Evolutionary conservation across 805 yeast species (phyloP).

Genomic region (Sugiyamaella mastotermitis): DNA sequence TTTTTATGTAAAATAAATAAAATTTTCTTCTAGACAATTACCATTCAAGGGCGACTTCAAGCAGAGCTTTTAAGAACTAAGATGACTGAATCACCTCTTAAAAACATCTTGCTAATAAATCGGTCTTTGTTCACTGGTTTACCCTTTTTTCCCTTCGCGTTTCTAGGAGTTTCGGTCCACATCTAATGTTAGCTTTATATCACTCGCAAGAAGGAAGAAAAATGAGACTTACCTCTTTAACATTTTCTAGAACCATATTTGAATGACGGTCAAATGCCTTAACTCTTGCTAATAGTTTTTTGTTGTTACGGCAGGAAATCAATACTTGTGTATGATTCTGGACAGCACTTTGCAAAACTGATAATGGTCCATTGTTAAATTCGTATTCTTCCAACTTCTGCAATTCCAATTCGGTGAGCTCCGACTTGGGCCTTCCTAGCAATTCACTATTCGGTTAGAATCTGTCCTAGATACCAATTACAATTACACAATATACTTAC

Average conservation of each 20-base stretch:
- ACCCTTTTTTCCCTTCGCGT: constrained; percentile 64
- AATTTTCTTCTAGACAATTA: too few relatives aligned
- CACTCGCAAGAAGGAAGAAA: constrained; percentile 4
- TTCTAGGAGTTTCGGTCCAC: constrained; percentile 61
- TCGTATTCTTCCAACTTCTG: constrained; percentile 84
- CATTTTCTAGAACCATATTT: constrained; percentile 87
- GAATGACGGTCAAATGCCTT: constrained; percentile 96
- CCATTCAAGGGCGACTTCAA: too few relatives aligned
- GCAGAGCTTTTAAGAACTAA: constrained; percentile 45
- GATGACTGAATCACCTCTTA: constrained; percentile 94
- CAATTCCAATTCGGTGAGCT: constrained; percentile 72
- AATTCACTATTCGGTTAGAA: too few relatives aligned
- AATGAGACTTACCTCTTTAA: constrained; percentile 81
- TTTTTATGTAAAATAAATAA: too few relatives aligned
- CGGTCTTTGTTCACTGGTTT: constrained; percentile 64
- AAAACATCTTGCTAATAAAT: constrained; percentile 80
- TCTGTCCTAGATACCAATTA: too few relatives aligned
- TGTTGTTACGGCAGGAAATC: constrained; percentile 87
- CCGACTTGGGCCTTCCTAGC: constrained; percentile 36
- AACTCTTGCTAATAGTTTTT: constrained; percentile 82
- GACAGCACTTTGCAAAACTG: constrained; percentile 78
- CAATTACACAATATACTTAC: too few relatives aligned
- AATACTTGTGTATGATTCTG: constrained; percentile 69
- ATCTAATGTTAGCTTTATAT: constrained; percentile 30
- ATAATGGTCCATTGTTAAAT: constrained; percentile 84